A percentile compares a stretch with the other conserved stretches of the same genome.
Conservation (phyloP, 768 basidiomycete species). For the Mycena alexandri region DNA sequence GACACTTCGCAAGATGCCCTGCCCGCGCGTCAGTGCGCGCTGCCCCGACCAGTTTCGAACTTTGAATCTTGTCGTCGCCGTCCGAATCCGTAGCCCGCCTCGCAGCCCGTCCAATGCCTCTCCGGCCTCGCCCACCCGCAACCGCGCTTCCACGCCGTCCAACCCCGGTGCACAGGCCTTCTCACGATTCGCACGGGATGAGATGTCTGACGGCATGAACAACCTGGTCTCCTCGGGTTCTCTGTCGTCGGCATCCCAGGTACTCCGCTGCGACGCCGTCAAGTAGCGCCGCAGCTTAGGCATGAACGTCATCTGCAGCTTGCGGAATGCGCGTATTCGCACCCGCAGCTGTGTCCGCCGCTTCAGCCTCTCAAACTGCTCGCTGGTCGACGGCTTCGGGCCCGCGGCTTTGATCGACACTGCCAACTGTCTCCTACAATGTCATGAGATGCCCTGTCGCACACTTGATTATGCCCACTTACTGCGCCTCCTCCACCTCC, state of each 20-base stretch:
- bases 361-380: too few relatives aligned
- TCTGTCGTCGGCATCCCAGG: neutral
- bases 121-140: neutral
- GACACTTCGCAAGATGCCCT: neutral
- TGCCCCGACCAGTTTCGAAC: constrained; percentile 12
- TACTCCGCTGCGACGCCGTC: neutral
- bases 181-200: neutral
- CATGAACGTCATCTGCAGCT: constrained; percentile 6
- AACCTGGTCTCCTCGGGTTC: constrained; percentile 1
- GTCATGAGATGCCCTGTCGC: too few relatives aligned
- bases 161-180: neutral
- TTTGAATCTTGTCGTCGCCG: neutral
- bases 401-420: too few relatives aligned
- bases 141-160: neutral
- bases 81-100: neutral
- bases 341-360: neutral
- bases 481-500: too few relatives aligned
- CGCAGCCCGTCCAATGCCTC: constrained; percentile 3
- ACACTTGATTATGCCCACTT: too few relatives aligned
- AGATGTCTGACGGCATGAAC: constrained; percentile 11
- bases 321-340: neutral
- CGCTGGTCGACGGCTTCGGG: too few relatives aligned
- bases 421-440: too few relatives aligned
- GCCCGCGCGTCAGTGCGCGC: neutral
- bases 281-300: neutral